These are phyloP conservation scores for Candida coquimbonensis DNA, from an alignment of 805 yeast species.

Conservation along the genomic window DNA sequence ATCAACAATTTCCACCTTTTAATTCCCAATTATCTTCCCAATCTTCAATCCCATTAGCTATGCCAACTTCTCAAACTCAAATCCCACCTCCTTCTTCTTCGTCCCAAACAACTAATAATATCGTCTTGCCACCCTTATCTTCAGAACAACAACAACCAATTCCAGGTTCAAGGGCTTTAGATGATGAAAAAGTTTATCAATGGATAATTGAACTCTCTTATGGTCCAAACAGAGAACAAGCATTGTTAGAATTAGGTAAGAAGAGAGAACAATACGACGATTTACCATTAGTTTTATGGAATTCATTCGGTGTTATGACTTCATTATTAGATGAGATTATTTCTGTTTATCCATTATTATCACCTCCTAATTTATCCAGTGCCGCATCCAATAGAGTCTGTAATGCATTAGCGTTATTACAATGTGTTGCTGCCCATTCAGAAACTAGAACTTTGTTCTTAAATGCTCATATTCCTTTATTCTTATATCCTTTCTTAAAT, in stretches of 20 bases:
- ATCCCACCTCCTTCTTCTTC: neutral
- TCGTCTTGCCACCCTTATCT: constrained; percentile 7
- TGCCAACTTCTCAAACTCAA: constrained; percentile 3
- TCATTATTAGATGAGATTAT: constrained; percentile 83
- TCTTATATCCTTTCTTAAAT: constrained; percentile 87
- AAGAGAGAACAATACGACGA: constrained; percentile 94
- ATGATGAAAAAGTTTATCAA: constrained; percentile 77
- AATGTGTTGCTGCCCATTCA: constrained; percentile 93
- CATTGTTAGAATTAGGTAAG: constrained; percentile 84
- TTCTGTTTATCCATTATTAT: constrained; percentile 79
- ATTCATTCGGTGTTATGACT: constrained; percentile 95
- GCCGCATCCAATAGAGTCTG: constrained; percentile 90
- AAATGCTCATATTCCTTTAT: constrained; percentile 87
- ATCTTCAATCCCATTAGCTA: neutral
- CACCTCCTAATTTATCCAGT: constrained; percentile 81
- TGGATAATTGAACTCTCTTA: constrained; percentile 88
- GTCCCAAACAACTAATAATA: constrained; percentile 4
- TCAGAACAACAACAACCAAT: constrained; percentile 7
- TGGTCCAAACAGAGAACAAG: constrained; percentile 90
- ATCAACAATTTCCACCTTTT: neutral
- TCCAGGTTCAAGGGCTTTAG: constrained; percentile 37
- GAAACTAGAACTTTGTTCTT: constrained; percentile 82
- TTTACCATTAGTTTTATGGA: constrained; percentile 88
- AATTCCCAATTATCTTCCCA: neutral
- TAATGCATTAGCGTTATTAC: constrained; percentile 88